Percentiles rank a stretch among this genome's conserved stretches.
Evolutionary conservation across 1,139 yeast genomes (phyloP).

Genomic region (Protomyces inundatus): DNA sequence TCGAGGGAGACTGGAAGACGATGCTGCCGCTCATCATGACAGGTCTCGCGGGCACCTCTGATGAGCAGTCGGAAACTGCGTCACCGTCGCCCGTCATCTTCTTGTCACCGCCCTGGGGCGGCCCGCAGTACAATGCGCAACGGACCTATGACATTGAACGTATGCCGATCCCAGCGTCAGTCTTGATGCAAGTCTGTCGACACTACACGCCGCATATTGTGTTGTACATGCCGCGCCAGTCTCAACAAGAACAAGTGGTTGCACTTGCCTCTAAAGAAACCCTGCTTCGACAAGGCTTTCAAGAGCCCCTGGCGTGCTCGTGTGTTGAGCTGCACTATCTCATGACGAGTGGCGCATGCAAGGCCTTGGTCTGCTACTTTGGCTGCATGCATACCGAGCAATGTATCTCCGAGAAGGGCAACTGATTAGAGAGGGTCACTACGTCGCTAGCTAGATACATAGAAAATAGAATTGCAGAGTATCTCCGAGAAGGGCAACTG

Average conservation of each 20-base stretch:
- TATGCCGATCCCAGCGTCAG: conserved; percentile 27
- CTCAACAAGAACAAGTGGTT: conserved; percentile 22
- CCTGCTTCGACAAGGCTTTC: not conserved
- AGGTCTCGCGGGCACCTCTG: conserved; percentile 11
- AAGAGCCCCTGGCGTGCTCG: not conserved
- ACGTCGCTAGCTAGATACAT: not conserved
- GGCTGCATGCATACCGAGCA: not conserved
- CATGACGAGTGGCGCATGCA: not conserved
- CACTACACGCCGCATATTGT: conserved; percentile 9
- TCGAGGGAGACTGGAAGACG: conserved; percentile 53
- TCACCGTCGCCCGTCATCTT: not conserved
- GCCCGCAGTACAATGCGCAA: conserved; percentile 22
- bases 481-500: not conserved
- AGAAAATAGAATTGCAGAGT: not conserved
- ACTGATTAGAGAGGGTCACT: not conserved
- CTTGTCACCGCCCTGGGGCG: conserved; percentile 28
- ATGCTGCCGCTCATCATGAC: not conserved
- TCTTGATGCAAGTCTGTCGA: conserved; percentile 7
- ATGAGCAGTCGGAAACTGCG: conserved; percentile 2
- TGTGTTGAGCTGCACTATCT: not conserved
- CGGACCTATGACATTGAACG: conserved; percentile 21
- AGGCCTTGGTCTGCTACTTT: not conserved
- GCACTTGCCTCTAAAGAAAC: not conserved
- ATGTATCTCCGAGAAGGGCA: not conserved
- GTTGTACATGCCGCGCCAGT: conserved; percentile 25